Conservation (phyloP, 2,329 filamentous ascomycete genomes). For the Mollisia scopiformis region DNA sequence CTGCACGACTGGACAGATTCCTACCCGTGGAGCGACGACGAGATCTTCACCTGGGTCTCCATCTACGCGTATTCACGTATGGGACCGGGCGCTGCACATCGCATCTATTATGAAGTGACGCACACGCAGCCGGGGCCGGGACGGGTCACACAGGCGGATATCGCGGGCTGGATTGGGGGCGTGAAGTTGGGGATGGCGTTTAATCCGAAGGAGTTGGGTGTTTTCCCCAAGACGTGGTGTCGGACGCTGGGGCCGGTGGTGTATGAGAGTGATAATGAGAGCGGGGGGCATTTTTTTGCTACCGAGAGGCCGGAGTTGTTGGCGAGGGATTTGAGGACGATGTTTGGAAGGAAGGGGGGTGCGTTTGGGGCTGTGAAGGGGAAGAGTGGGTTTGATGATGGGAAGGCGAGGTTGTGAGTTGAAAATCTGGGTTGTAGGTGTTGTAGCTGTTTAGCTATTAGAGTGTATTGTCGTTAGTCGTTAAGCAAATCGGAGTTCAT, state of each 20-base stretch:
- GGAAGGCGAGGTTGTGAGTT: conserved; percentile 24
- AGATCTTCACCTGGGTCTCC: conserved; percentile 74
- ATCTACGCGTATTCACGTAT: conserved; percentile 74
- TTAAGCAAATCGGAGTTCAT: too few species aligned
- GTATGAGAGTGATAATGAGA: conserved; percentile 47
- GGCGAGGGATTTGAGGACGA: conserved; percentile 54
- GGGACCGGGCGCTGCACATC: conserved; percentile 66
- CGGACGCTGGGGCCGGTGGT: conserved; percentile 63
- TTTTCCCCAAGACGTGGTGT: conserved; percentile 58
- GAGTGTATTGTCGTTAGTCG: too few species aligned
- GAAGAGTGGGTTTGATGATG: conserved; percentile 32
- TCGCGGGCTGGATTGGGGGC: conserved; percentile 22
- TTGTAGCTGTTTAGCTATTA: too few species aligned
- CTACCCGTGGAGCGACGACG: conserved; percentile 76
- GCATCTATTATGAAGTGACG: conserved; percentile 73
- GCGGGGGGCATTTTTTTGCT: conserved; percentile 61
- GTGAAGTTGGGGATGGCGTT: conserved; percentile 51
- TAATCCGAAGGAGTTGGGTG: conserved; percentile 61
- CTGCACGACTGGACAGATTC: conserved; percentile 74
- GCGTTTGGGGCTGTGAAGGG: conserved; percentile 40
- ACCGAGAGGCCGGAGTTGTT: conserved; percentile 59
- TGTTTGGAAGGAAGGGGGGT: conserved; percentile 58
- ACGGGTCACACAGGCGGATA: conserved; percentile 32
- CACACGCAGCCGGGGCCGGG: conserved; percentile 41
- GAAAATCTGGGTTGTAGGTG: too few species aligned